Evolutionary conservation across 108 stramenopile genomes (phyloP), one percentile per base, ranked within the genome.

Genomic region (Cyclostephanos invisitatus): DNA sequence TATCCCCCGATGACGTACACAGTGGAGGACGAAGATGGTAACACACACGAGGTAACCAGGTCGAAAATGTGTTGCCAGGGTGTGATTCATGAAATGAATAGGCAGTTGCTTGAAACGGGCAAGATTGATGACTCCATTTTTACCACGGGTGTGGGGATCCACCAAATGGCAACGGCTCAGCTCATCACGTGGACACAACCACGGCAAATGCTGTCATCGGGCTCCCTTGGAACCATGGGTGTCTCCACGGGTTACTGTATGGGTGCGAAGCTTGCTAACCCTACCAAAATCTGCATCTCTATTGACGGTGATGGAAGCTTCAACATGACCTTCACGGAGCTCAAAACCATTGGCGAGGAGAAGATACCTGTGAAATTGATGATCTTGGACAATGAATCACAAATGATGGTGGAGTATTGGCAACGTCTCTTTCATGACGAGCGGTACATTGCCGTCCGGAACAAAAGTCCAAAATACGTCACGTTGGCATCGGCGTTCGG

Each of bases 341-440:
- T 96, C n/a, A 93, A 93, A 68, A 96, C 96, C 1, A 82, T 94
- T 17, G 90, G 86, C 5, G 91, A 94, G 54, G 81, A 89, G 62
- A 80, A 84, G 50, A 91, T 96, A 42, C 91, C 91, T 25, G 83
- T 96, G 58, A 96, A 96, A 72, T 85, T 95, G 55, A 71, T 96
- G 83, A 89, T 96, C 61, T 72, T 96, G 55, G 91, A 96, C 71
- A 96, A 96, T 72, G 93, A 94, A 46, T 81, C 84, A 28, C 96
- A 96, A 81, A 93, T 93, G 90, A 96, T 96, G 96, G 96, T 96
- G 11, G 91, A 94, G 74, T 91, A 95, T 74, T 96, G 96, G 96
- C 96, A 96, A 74, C 85, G 87, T 59, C 76, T 94, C 67, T 96
- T 96, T 83, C 92, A 96, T 79, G 85, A 90, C 37, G 84, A 87